Percentiles rank a stretch among this genome's conserved stretches.
Evolutionary conservation across 2,329 filamentous ascomycete genomes (phyloP).

Genomic region (Exophiala sp.): DNA sequence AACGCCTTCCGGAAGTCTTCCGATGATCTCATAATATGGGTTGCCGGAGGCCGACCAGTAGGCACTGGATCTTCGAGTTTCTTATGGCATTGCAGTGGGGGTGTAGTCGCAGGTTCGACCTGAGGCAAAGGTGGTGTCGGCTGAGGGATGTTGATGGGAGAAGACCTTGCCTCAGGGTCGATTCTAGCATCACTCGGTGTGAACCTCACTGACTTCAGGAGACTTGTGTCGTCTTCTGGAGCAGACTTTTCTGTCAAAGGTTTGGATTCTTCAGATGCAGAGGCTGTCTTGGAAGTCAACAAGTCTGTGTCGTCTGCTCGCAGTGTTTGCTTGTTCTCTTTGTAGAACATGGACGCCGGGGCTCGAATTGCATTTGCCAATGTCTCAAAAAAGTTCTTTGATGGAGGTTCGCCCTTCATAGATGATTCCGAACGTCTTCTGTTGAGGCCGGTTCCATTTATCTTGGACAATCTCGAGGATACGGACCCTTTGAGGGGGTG

Average conservation of each 20-base stretch:
- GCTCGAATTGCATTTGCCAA: slow-evolving; percentile 17
- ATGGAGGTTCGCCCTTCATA: slow-evolving; percentile 5
- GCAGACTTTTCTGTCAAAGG: background rate
- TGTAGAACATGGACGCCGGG: slow-evolving; percentile 19
- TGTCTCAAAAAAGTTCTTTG: slow-evolving; percentile 19
- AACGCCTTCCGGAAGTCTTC: slow-evolving; percentile 14
- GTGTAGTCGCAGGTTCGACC: slow-evolving; percentile 14
- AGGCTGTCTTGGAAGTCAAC: background rate
- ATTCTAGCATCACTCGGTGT: slow-evolving; percentile 13
- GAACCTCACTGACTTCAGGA: slow-evolving; percentile 23
- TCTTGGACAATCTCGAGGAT: slow-evolving; percentile 1
- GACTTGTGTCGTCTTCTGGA: background rate
- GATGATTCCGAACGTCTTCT: slow-evolving; percentile 7
- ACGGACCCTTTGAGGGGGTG: slow-evolving; percentile 14
- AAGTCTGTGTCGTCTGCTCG: background rate
- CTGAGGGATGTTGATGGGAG: slow-evolving; percentile 24
- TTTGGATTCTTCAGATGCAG: background rate
- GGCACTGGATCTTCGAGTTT: slow-evolving; percentile 14
- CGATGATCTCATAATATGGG: slow-evolving; percentile 15
- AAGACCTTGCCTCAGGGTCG: slow-evolving; percentile 11
- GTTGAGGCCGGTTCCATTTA: background rate
- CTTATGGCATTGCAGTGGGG: slow-evolving; percentile 12
- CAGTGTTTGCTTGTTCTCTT: slow-evolving; percentile 10
- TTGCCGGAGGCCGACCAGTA: slow-evolving; percentile 13
- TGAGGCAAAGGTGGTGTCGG: slow-evolving; percentile 18